Percentiles rank a stretch among this genome's conserved stretches.
Conservation (phyloP, 257 asterid genomes). For the Solanum phureja region DNA sequence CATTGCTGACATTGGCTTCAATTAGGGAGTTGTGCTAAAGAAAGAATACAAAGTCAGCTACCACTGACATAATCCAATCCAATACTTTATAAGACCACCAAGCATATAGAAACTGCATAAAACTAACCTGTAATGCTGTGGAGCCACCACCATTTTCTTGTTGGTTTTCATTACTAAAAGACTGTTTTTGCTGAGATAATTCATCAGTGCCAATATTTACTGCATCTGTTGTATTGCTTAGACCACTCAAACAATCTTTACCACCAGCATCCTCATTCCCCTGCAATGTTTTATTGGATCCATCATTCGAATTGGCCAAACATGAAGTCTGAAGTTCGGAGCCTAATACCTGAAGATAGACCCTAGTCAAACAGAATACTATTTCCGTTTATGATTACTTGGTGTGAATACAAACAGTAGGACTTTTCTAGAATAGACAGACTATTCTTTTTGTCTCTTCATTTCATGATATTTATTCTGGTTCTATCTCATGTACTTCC, state of each 20-base stretch:
- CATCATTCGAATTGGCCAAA: not conserved
- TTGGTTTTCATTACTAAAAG: not conserved
- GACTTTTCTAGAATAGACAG: not conserved
- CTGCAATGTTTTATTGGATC: conserved; percentile 9
- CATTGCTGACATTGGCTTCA: conserved; percentile 5
- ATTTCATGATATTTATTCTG: not conserved
- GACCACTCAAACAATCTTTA: conserved; percentile 1
- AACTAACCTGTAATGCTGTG: conserved; percentile 11
- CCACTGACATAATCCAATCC: not conserved
- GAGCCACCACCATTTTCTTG: conserved; percentile 17
- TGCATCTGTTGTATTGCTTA: not conserved
- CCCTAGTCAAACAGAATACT: not conserved
- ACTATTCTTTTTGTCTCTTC: not conserved
- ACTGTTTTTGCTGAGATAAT: conserved; percentile 7
- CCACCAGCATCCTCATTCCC: conserved; percentile 6
- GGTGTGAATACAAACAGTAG: not conserved
- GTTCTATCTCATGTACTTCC: not conserved
- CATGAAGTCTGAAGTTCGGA: not conserved
- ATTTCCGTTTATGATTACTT: not conserved
- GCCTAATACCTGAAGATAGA: not conserved
- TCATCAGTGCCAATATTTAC: conserved; percentile 4
- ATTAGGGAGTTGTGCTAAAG: conserved; percentile 4
- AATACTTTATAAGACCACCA: not conserved
- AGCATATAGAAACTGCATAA: not conserved
- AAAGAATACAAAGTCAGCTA: not conserved